Evolutionary conservation across 2,329 filamentous ascomycete genomes (phyloP).

Genomic region (Aspergillus sp.): DNA sequence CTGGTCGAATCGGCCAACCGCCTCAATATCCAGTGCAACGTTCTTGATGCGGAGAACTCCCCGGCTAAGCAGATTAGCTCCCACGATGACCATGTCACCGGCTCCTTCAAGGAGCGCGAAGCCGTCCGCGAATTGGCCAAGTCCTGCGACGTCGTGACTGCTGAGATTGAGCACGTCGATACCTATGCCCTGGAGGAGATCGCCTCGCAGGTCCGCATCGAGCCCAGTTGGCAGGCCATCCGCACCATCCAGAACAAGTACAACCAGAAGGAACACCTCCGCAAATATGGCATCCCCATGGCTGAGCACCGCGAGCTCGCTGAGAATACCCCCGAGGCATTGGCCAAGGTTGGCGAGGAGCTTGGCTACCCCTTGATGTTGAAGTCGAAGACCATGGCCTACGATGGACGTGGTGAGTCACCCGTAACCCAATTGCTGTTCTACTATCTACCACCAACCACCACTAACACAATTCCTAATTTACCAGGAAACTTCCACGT

Average conservation of each 20-base stretch:
- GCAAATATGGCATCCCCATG: constrained; percentile 67
- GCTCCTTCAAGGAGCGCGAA: constrained; percentile 81
- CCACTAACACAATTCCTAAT: neutral
- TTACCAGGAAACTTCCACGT: constrained; percentile 65
- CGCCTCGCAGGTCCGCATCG: constrained; percentile 64
- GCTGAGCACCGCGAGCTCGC: constrained; percentile 69
- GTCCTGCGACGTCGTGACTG: constrained; percentile 77
- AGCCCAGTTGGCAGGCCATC: constrained; percentile 84
- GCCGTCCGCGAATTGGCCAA: constrained; percentile 79
- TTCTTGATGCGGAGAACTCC: constrained; percentile 74
- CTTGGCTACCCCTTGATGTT: constrained; percentile 89
- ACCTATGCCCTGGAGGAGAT: constrained; percentile 87
- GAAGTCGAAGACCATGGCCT: constrained; percentile 85
- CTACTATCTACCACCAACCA: neutral
- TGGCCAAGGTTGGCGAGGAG: constrained; percentile 63
- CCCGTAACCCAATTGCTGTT: neutral
- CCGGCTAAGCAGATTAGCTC: constrained; percentile 85
- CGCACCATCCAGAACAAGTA: constrained; percentile 93
- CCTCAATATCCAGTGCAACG: constrained; percentile 74
- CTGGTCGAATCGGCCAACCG: constrained; percentile 81
- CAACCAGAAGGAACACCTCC: constrained; percentile 79
- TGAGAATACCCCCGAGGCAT: constrained; percentile 58
- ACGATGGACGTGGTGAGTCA: constrained; percentile 76
- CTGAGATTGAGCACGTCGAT: constrained; percentile 94
- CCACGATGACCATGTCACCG: constrained; percentile 72